These are phyloP conservation scores for Perkinsus olseni DNA, from an alignment of 169 alveolate genomes.

Conservation along the genomic window DNA sequence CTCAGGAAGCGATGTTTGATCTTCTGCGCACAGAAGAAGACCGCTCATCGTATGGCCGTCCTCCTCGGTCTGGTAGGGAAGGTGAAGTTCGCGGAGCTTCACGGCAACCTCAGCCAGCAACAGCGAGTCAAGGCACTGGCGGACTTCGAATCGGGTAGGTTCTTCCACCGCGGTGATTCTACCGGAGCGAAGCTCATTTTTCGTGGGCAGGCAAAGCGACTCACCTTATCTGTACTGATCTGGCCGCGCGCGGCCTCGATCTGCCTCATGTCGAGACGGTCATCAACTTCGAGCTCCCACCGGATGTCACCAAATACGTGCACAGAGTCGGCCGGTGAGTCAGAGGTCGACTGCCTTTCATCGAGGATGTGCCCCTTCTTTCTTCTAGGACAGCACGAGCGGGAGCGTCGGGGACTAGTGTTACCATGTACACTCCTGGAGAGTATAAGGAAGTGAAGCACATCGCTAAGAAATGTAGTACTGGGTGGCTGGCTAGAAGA, in stretches of 20 bases:
- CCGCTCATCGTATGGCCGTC: slow-evolving; percentile 75
- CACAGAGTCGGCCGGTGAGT: slow-evolving; percentile 74
- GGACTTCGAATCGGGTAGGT: neutral
- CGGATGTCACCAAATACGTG: slow-evolving; percentile 64
- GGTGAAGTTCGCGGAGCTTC: slow-evolving; percentile 80
- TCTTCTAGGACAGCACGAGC: neutral
- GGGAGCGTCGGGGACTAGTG: neutral
- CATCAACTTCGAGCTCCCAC: slow-evolving; percentile 75
- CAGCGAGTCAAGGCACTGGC: slow-evolving; percentile 49
- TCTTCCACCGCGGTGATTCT: neutral
- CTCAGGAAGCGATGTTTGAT: neutral
- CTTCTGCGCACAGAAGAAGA: slow-evolving; percentile 39
- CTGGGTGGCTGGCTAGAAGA: neutral
- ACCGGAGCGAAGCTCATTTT: slow-evolving; percentile 15
- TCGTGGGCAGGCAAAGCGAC: neutral
- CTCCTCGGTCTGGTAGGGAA: slow-evolving; percentile 62
- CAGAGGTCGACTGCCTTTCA: neutral
- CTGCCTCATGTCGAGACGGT: slow-evolving; percentile 75
- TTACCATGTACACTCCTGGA: neutral
- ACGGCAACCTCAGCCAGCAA: slow-evolving; percentile 84
- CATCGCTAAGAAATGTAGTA: neutral
- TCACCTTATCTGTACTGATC: slow-evolving; percentile 73
- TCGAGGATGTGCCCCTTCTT: neutral
- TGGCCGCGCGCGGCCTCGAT: slow-evolving; percentile 89
- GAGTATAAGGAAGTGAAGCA: neutral